Evolutionary conservation across 2,329 filamentous ascomycete species (phyloP).

Genomic region (Colletotrichum spinosum): DNA sequence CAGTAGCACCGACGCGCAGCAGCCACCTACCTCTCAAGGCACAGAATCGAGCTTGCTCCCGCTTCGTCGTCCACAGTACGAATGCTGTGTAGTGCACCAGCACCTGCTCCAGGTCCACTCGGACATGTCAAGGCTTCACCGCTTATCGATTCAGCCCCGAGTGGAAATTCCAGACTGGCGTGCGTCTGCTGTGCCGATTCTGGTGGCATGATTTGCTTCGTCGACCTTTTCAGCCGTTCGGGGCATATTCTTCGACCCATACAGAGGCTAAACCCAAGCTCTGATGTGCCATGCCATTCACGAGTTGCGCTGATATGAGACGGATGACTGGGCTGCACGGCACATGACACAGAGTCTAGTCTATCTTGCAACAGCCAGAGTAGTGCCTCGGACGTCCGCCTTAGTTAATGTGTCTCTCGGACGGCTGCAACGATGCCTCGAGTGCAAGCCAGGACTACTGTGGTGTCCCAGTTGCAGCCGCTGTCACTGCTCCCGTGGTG

Average conservation of each 20-base stretch:
- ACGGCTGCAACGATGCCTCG: constrained; percentile 2
- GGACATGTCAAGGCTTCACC: constrained; percentile 6
- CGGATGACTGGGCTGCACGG: not conserved
- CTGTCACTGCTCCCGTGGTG: constrained; percentile 18
- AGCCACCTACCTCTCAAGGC: no score
- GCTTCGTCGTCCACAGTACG: no score
- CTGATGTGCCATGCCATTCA: not conserved
- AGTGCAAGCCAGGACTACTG: constrained; percentile 2
- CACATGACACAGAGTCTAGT: not conserved
- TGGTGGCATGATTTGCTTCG: constrained; percentile 18
- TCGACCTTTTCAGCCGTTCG: not conserved
- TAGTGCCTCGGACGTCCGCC: not conserved
- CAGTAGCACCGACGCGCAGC: not conserved
- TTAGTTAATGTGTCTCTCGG: not conserved
- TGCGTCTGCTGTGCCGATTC: not conserved
- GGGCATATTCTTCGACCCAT: constrained; percentile 10
- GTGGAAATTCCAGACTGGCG: not conserved
- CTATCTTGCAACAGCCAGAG: not conserved
- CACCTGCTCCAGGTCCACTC: constrained; percentile 1
- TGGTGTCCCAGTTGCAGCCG: constrained; percentile 18
- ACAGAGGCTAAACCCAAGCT: not conserved
- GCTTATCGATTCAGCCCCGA: constrained; percentile 15
- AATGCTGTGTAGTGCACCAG: not conserved
- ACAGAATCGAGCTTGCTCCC: no score
- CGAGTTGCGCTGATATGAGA: not conserved